phyloP scores from a whole-genome alignment of 179 eudicot genomes.

The Beta corolliflora region DNA sequence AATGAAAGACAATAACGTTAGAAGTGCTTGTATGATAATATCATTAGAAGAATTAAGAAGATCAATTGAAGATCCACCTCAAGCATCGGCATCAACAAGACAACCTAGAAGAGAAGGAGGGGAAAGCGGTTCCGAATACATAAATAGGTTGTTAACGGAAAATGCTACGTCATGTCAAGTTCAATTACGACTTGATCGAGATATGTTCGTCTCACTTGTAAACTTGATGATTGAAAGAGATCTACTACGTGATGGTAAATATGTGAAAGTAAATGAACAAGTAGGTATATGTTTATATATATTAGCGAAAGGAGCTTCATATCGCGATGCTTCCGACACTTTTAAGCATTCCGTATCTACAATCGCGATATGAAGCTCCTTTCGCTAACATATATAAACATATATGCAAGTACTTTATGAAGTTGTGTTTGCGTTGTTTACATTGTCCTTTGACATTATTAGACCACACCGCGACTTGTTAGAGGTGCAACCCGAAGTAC shows the following conservation, averaged over 20 bases:
- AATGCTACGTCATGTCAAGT: not conserved
- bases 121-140: not conserved
- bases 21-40: not conserved
- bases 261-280: not conserved
- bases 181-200: not conserved
- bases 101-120: not conserved
- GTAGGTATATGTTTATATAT: conserved; percentile 9
- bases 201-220: not conserved
- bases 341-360: no score
- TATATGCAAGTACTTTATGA: no score
- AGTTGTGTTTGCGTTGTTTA: no score
- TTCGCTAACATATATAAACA: no score
- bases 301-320: no score
- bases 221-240: conserved; percentile 14
- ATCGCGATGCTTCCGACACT: no score
- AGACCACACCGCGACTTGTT: no score
- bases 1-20: not conserved
- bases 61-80: not conserved
- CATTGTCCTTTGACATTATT: no score
- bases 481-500: no score
- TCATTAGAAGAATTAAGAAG: not conserved
- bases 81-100: not conserved
- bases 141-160: conserved; percentile 13
- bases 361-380: no score
- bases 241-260: not conserved